Evolutionary conservation across 345 rosid genomes (phyloP), one percentile per base, ranked within the genome.

Genomic region (Gossypium raimondii): DNA sequence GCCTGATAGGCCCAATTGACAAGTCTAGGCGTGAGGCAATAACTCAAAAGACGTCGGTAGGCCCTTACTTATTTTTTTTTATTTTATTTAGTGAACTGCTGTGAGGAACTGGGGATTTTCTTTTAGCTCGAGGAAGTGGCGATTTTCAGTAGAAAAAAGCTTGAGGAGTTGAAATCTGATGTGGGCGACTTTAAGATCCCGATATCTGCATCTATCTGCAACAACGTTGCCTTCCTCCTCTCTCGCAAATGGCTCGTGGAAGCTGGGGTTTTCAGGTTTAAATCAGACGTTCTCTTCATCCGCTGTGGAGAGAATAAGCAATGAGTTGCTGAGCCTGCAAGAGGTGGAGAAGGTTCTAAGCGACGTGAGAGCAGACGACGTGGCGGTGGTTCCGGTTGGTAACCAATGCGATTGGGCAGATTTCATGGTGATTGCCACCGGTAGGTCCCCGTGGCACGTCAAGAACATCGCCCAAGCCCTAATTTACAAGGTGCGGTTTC

Each of bases 401-500:
- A 79, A 88, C 10, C 89, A 78, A 12, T 80, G 81, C 65, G 82
- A 84, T 57, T 94, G 94, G 92, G 88, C 93, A 18, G 96, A 93
- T 82, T 85, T 79, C 80, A 87, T 89, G 78, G 94, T 94, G 68
- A 64, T 94, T 56, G 93, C 97, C 80, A 91, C 98, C 70, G 97
- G 98, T 18, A 79, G 98, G 86, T 95, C 98, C 24, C 78, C 89
- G 2, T 91, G 96, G 98, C 98, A 92, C 77, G 89, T 95, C 65
- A 90, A 77, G 84, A 95, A 93, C 83, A 93, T 94, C 74, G 98
- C 96, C 3, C 89, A 85, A 73, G 94, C 98, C 70, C 92, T 91
- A 41, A 38, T 89, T 76, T 89, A 91, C 84, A 86, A 81, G 93
- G 96, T 59, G 68, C 11, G 68, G 55, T 45, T 51, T 56, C 5